phyloP scores from a whole-genome alignment of 2,329 filamentous ascomycete genomes.

The Alternaria tenuissima region DNA sequence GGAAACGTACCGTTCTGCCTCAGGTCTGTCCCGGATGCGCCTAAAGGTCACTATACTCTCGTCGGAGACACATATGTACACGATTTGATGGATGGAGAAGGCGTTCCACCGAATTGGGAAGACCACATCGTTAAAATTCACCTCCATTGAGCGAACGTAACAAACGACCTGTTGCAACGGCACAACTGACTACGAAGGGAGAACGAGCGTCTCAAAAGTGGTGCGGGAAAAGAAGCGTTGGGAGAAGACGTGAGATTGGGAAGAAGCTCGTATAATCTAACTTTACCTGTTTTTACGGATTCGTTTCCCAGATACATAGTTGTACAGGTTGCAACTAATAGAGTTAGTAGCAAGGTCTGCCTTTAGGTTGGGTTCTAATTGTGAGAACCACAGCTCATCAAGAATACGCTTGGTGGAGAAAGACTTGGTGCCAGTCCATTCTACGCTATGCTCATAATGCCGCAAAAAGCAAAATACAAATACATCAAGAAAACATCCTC shows the following conservation, averaged over 20 bases:
- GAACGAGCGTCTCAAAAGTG: neutral
- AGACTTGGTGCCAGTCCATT: neutral
- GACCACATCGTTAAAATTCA: neutral
- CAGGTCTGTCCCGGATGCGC: no score
- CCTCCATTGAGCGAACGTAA: neutral
- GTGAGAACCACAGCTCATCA: neutral
- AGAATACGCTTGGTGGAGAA: neutral
- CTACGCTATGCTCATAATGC: neutral
- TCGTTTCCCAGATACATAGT: neutral
- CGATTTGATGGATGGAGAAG: slow-evolving; percentile 31
- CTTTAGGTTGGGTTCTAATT: neutral
- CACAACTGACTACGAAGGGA: neutral
- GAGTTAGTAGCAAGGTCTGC: neutral
- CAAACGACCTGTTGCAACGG: neutral
- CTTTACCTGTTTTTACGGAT: neutral
- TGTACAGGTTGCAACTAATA: neutral
- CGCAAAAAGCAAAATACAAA: neutral
- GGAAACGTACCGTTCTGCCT: no score
- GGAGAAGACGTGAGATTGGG: neutral
- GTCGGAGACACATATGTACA: slow-evolving; percentile 27
- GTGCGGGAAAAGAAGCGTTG: neutral
- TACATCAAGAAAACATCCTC: neutral
- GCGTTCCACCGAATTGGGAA: neutral
- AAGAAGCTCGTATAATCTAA: neutral
- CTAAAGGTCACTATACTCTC: slow-evolving; percentile 9